These are phyloP conservation scores for Colletotrichum aenigma DNA, from an alignment of 2,329 filamentous ascomycete genomes.

Conservation along the genomic window DNA sequence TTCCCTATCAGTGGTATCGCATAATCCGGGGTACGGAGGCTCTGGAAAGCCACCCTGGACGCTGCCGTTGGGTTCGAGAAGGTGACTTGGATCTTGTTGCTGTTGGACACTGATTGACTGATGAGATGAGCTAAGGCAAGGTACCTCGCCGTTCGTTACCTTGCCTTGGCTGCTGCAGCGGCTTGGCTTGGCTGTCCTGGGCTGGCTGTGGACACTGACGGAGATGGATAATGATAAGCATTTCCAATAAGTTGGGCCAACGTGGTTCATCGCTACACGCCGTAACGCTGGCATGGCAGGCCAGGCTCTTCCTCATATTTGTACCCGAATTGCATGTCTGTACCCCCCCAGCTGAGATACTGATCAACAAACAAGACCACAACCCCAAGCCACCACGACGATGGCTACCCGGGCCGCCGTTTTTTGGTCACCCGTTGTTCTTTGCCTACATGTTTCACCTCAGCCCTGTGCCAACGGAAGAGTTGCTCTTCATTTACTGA, in stretches of 20 bases:
- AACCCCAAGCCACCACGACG: not conserved
- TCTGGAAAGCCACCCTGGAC: constrained; percentile 2
- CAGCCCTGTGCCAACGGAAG: not conserved
- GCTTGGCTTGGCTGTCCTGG: not conserved
- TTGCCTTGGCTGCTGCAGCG: not conserved
- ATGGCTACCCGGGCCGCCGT: not conserved
- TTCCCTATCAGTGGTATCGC: not conserved
- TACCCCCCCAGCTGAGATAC: not conserved
- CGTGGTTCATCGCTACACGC: not conserved
- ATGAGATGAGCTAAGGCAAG: not conserved
- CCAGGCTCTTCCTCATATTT: not conserved
- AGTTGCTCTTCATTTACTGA: not conserved
- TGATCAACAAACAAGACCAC: not conserved
- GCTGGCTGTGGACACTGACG: not conserved
- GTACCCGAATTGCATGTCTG: not conserved
- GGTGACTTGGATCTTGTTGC: not conserved
- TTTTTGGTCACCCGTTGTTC: not conserved
- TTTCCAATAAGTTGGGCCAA: not conserved
- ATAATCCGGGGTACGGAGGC: constrained; percentile 15
- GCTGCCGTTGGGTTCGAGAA: not conserved
- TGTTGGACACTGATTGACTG: not conserved
- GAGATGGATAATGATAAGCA: not conserved
- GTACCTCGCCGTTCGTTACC: not conserved
- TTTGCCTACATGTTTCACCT: not conserved
- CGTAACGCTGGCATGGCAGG: not conserved